A percentile compares a stretch with the other conserved stretches of the same genome.
Conservation (phyloP, 371 early-diverging fungal species). For the Rhizopus microsporus region DNA sequence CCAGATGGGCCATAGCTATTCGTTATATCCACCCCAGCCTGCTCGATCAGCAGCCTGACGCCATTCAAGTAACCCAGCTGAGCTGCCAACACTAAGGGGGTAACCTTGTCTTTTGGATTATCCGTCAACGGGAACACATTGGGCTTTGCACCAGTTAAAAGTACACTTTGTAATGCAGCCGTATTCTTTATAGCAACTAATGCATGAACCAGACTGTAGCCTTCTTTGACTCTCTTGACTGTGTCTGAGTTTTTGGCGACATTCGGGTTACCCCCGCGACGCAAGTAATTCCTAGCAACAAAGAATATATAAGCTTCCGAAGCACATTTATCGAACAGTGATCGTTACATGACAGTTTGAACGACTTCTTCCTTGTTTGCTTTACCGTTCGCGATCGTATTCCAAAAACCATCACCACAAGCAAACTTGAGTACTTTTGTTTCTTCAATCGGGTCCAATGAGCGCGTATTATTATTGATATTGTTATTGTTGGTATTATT, state of each 20-base stretch:
- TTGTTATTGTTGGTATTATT: not conserved
- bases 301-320: not conserved
- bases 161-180: slow-evolving; percentile 25
- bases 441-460: not conserved
- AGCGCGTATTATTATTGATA: not conserved
- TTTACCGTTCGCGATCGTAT: slow-evolving; percentile 36
- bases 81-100: slow-evolving; percentile 43
- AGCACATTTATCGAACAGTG: not conserved
- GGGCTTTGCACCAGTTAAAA: slow-evolving; percentile 42
- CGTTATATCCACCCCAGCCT: slow-evolving; percentile 24
- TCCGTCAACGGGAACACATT: slow-evolving; percentile 29
- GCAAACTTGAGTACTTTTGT: slow-evolving; percentile 27
- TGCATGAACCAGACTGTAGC: slow-evolving; percentile 47
- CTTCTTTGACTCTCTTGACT: slow-evolving; percentile 40
- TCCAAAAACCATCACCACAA: slow-evolving; percentile 49
- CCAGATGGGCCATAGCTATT: slow-evolving; percentile 30
- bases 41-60: slow-evolving; percentile 33
- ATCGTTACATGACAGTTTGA: slow-evolving; percentile 29
- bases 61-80: slow-evolving; percentile 37
- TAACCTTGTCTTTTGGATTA: slow-evolving; percentile 18
- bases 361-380: slow-evolving; percentile 33
- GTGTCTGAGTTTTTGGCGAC: slow-evolving; percentile 43
- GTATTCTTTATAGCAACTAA: slow-evolving; percentile 36
- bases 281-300: slow-evolving; percentile 36
- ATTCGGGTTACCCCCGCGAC: slow-evolving; percentile 48